Evolutionary conservation across 441 rosid species (phyloP).

Genomic region (Mallotus repandus): DNA sequence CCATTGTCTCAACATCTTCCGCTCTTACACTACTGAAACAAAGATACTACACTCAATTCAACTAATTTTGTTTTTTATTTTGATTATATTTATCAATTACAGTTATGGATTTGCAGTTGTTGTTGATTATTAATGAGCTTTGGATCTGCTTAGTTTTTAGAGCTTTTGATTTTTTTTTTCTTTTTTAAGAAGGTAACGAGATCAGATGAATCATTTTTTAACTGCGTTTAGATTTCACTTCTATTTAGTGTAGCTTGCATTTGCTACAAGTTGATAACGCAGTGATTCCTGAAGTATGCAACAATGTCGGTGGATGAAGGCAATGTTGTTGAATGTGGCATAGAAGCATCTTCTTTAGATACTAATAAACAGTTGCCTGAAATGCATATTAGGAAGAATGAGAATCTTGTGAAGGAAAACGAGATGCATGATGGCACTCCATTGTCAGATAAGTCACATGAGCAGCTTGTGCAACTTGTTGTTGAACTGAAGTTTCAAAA

Average conservation of each 20-base stretch:
- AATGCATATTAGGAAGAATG: conserved; percentile 21
- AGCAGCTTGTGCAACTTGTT: conserved; percentile 65
- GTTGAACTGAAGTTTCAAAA: conserved; percentile 71
- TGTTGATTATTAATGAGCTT: background rate
- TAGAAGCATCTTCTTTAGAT: conserved; percentile 34
- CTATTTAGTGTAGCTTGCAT: too few relatives aligned
- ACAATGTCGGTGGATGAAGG: conserved; percentile 52
- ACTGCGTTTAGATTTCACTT: background rate
- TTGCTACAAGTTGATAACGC: background rate
- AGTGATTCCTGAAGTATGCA: conserved; percentile 5
- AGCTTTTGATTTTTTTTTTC: too few relatives aligned
- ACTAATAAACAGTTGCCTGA: conserved; percentile 31
- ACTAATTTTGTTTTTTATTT: too few relatives aligned
- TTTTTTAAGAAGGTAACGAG: background rate
- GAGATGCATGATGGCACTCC: conserved; percentile 26
- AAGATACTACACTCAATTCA: background rate
- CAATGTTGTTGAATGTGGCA: conserved; percentile 35
- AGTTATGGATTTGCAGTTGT: background rate
- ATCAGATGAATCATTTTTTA: background rate
- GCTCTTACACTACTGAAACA: background rate
- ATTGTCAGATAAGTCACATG: conserved; percentile 33
- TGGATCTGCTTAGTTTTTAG: too few relatives aligned
- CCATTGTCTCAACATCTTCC: too few relatives aligned
- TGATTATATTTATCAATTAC: too few relatives aligned
- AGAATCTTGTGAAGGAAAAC: conserved; percentile 41